Conservation (phyloP, 2,329 filamentous ascomycete species). For the Penicillium hordei region DNA sequence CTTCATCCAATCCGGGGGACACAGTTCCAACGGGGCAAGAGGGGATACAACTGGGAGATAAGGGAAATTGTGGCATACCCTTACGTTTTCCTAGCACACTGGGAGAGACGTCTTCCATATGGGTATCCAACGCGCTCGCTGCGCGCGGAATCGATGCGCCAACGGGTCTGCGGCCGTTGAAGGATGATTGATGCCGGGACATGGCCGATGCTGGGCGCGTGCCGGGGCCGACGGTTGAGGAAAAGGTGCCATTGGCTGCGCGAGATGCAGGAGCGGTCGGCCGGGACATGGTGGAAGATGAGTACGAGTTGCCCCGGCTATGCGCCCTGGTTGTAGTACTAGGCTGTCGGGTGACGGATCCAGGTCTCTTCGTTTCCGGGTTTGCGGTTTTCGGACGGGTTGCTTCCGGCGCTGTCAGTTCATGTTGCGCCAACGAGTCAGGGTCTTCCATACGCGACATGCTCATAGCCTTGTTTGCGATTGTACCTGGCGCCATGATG, state of each 20-base stretch:
- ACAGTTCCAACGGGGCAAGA: conserved; percentile 12
- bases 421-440: conserved; percentile 5
- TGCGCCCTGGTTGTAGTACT: conserved; percentile 45
- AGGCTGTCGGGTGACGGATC: conserved; percentile 32
- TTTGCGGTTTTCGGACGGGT: conserved; percentile 52
- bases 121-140: conserved; percentile 45
- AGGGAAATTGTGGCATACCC: conserved; percentile 50
- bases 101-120: conserved; percentile 39
- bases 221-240: conserved; percentile 58
- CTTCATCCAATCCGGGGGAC: not conserved
- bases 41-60: conserved; percentile 21
- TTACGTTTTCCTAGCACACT: conserved; percentile 50
- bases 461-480: conserved; percentile 52
- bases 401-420: conserved; percentile 44
- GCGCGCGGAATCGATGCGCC: conserved; percentile 44
- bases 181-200: conserved; percentile 54
- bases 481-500: conserved; percentile 47
- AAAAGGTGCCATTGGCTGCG: conserved; percentile 52
- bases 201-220: conserved; percentile 48
- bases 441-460: conserved; percentile 33
- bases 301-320: conserved; percentile 38
- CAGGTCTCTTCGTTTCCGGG: conserved; percentile 41
- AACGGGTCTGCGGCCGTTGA: conserved; percentile 52
- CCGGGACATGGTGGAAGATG: conserved; percentile 40
- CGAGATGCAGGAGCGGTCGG: conserved; percentile 47